phyloP scores from a whole-genome alignment of 768 basidiomycete species.

The Mycena capillaripes region DNA sequence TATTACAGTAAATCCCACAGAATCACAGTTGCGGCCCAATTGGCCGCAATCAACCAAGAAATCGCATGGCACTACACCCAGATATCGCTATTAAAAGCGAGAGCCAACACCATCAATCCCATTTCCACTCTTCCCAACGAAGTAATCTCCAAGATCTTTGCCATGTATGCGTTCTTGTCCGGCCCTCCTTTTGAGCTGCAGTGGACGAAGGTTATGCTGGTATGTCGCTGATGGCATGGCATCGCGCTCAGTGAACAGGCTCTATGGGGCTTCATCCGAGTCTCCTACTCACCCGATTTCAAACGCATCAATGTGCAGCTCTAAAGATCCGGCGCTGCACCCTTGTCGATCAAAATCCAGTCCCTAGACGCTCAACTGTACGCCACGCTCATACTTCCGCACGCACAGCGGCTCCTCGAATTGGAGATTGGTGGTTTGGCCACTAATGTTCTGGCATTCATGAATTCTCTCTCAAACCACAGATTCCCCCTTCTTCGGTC shows the following conservation, averaged over 20 bases:
- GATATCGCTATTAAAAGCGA: conserved; percentile 12
- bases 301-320: neutral
- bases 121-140: conserved; percentile 20
- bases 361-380: neutral
- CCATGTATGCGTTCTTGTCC: neutral
- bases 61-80: conserved; percentile 25
- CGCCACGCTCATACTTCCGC: neutral
- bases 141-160: conserved; percentile 1
- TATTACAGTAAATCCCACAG: too few relatives aligned
- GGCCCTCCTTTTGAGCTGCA: neutral
- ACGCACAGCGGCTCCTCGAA: neutral
- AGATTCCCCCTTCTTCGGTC: neutral
- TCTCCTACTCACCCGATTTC: neutral
- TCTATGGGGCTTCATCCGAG: neutral
- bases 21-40: neutral
- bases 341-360: neutral
- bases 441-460: neutral
- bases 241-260: neutral
- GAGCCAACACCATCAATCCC: conserved; percentile 2
- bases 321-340: conserved; percentile 13
- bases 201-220: conserved; percentile 13
- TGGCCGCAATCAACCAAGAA: neutral
- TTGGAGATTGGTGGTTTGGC: neutral
- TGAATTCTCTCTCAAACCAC: neutral
- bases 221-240: conserved; percentile 19